Base-by-base conservation (phyloP, 2,329 filamentous ascomycete species). In the Pyrenochaeta sp. region DNA sequence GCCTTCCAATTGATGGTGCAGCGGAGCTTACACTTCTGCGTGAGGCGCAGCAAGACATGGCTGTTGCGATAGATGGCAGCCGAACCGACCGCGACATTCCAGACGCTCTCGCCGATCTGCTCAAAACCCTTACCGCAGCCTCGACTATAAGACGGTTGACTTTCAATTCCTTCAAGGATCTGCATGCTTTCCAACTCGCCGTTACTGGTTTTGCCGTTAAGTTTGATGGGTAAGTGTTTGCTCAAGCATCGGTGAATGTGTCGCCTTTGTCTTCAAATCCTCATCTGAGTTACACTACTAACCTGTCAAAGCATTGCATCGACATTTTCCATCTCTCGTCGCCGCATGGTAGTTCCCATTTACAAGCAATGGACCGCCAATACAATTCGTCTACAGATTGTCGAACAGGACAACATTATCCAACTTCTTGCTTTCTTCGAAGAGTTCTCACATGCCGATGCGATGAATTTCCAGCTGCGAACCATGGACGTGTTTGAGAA, bases 281-380 rank as follows among this genome's bases (percentile, higher is more conserved):
- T 21, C 13, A 8, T 40, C 13, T 9, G 29, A 6, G n/a, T n/a
- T n/a, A n/a, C n/a, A n/a, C 6, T 3, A 11, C 57, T 60, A 67
- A 75, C 44, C 6, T 53, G 4, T 5, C 1, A 5, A 15, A 67
- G 67, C 19, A 60, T 89, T 38, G 90, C 90, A 5, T 77, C 81
- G 6, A 85, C 84, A 0, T 89, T 96, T 68, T 85, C 87, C 44
- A 96, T 96, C 54, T 86, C 91, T 1, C 85, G 91, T 20, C 84
- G 89, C 35, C 83, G 89, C 55, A 94, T 92, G 87, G 89, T 96
- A 9, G 90, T 96, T 11, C 90, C 90, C 0, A 93, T 96, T 55
- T 89, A 95, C 75, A 96, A 96, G 74, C 94, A 94, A 70, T 95
- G 90, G 89, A 90, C 95, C 65, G 89, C 91, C 2, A 84, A 80